Evolutionary conservation across 495 filamentous ascomycete genomes (phyloP).

Genomic region (Lasiosphaeria hispida): DNA sequence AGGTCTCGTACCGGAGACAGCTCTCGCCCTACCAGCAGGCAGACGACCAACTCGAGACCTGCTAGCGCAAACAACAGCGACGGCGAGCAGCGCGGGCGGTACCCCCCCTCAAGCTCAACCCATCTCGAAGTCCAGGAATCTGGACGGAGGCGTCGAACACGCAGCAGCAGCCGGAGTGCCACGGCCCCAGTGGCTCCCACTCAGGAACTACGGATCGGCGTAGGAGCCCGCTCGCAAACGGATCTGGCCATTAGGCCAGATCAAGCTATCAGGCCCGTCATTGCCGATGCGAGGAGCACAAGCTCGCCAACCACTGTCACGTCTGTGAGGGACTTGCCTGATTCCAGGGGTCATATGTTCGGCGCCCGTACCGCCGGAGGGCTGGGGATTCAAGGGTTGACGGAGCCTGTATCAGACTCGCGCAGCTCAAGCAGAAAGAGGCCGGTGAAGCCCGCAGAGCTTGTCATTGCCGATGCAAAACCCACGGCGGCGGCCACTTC

Average conservation of each 20-base stretch:
- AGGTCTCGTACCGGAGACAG: conserved; percentile 29
- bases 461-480: conserved; percentile 13
- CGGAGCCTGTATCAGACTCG: neutral
- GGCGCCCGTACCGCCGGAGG: conserved; percentile 23
- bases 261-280: conserved; percentile 15
- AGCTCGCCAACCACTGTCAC: conserved; percentile 33
- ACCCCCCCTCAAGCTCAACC: conserved; percentile 42
- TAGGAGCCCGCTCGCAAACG: conserved; percentile 54
- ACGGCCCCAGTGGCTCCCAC: conserved; percentile 40
- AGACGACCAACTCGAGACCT: conserved; percentile 26
- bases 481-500: conserved; percentile 18
- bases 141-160: conserved; percentile 40
- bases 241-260: conserved; percentile 53
- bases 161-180: conserved; percentile 42
- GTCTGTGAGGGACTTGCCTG: conserved; percentile 14
- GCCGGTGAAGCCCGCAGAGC: conserved; percentile 10
- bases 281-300: conserved; percentile 42
- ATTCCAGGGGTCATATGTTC: conserved; percentile 20
- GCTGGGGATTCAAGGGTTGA: conserved; percentile 13
- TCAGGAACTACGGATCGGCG: conserved; percentile 34
- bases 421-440: conserved; percentile 8
- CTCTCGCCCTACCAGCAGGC: conserved; percentile 38
- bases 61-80: conserved; percentile 35
- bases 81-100: conserved; percentile 42
- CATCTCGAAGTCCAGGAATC: conserved; percentile 46